Evolutionary conservation across 768 basidiomycete genomes (phyloP).

Genomic region (Suillus cothurnatus): DNA sequence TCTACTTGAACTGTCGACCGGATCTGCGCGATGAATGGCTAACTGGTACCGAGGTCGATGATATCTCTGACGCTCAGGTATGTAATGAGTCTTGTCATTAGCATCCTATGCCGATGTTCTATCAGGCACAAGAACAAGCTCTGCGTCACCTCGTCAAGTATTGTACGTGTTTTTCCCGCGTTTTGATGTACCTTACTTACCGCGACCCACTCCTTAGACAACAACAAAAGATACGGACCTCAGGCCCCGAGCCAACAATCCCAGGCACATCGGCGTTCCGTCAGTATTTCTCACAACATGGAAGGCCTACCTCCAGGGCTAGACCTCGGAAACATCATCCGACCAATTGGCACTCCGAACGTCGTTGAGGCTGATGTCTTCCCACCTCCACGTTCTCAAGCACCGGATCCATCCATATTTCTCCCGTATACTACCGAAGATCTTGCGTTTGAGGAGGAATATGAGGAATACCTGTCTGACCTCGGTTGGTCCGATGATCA

Average conservation of each 20-base stretch:
- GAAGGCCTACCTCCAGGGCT: slow-evolving; percentile 78
- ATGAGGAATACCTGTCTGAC: slow-evolving; percentile 94
- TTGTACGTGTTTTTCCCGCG: slow-evolving; percentile 56
- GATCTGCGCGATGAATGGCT: slow-evolving; percentile 98
- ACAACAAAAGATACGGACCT: slow-evolving; percentile 85
- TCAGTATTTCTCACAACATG: slow-evolving; percentile 80
- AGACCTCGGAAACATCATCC: slow-evolving; percentile 73
- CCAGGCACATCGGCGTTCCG: slow-evolving; percentile 74
- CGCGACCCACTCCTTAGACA: slow-evolving; percentile 54
- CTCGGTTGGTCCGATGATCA: slow-evolving; percentile 73
- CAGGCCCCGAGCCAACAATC: slow-evolving; percentile 50
- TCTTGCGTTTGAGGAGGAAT: slow-evolving; percentile 94
- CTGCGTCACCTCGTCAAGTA: slow-evolving; percentile 93
- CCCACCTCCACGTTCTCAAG: slow-evolving; percentile 88
- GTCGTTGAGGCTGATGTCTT: slow-evolving; percentile 89
- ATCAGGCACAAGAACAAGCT: slow-evolving; percentile 91
- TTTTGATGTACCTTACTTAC: slow-evolving; percentile 4
- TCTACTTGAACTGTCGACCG: slow-evolving; percentile 96
- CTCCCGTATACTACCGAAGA: slow-evolving; percentile 92
- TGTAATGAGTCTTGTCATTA: slow-evolving; percentile 18
- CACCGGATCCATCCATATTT: slow-evolving; percentile 81
- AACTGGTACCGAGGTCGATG: slow-evolving; percentile 89
- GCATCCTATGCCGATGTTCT: slow-evolving; percentile 4
- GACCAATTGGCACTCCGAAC: slow-evolving; percentile 75
- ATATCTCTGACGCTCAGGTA: slow-evolving; percentile 89